Conservation (phyloP, 2,329 filamentous ascomycete species). For the Arthrobotrys iridis region DNA sequence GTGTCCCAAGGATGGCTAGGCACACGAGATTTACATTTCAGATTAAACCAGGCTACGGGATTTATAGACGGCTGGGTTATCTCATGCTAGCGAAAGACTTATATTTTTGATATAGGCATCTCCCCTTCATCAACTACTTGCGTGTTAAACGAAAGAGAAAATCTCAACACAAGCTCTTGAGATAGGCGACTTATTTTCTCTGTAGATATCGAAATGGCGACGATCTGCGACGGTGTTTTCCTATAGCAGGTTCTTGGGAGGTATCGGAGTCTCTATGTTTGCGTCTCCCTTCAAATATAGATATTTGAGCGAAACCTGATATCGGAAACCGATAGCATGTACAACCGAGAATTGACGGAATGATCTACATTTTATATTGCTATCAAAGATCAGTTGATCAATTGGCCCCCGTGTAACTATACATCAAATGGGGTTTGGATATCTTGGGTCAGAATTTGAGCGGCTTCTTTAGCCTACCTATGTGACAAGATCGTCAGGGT, state of each 20-base stretch:
- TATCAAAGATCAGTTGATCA: background rate
- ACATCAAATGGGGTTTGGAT: background rate
- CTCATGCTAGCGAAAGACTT: no score
- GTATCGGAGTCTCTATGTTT: background rate
- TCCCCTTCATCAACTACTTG: no score
- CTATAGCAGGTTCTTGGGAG: constrained; percentile 1
- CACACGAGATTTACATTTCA: background rate
- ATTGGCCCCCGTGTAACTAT: constrained; percentile 3
- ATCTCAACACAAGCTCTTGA: no score
- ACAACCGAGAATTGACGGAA: constrained; percentile 5
- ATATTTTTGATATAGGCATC: no score
- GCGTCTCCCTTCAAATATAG: background rate
- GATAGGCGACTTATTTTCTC: constrained; percentile 5
- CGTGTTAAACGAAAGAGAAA: no score
- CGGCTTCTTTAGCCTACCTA: background rate
- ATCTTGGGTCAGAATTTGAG: background rate
- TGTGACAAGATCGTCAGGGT: constrained; percentile 17
- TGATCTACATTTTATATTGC: constrained; percentile 17
- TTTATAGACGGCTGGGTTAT: background rate
- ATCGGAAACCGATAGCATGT: background rate
- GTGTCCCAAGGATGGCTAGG: no score
- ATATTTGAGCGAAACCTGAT: background rate
- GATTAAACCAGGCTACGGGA: background rate
- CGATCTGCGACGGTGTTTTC: constrained; percentile 3
- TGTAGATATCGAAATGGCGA: constrained; percentile 6